phyloP scores from a whole-genome alignment of 2,329 filamentous ascomycete species.

The Alternaria sp. region DNA sequence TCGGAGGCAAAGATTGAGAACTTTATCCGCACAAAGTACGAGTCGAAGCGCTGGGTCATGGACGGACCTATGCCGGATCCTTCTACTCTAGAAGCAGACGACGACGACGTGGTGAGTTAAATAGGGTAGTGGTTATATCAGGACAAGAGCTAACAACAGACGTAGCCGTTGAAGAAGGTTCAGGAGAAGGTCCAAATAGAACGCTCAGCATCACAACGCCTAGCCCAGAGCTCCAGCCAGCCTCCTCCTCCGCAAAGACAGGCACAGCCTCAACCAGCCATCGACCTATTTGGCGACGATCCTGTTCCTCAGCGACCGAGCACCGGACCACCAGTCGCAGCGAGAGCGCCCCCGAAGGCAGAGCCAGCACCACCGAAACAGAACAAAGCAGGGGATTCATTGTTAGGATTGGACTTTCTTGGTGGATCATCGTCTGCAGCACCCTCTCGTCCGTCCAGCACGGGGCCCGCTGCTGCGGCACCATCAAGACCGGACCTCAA shows the following conservation, averaged over 20 bases:
- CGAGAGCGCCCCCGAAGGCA: conserved; percentile 68
- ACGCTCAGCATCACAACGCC: conserved; percentile 64
- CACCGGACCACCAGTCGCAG: conserved; percentile 70
- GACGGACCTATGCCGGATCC: conserved; percentile 94
- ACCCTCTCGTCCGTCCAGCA: conserved; percentile 81
- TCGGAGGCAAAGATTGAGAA: conserved; percentile 99
- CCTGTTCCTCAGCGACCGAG: conserved; percentile 74
- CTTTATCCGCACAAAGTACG: conserved; percentile 99
- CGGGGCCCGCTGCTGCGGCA: conserved; percentile 67
- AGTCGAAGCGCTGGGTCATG: conserved; percentile 99
- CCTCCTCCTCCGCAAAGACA: conserved; percentile 39
- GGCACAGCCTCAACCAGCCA: conserved; percentile 51
- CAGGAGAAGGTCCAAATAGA: conserved; percentile 76
- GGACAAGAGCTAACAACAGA: conserved; percentile 18
- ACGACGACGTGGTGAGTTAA: conserved; percentile 77
- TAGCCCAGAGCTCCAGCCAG: conserved; percentile 46
- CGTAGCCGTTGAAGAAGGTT: conserved; percentile 70
- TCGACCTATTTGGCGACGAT: conserved; percentile 86
- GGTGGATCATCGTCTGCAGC: conserved; percentile 74
- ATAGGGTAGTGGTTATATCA: conserved; percentile 29
- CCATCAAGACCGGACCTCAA: conserved; percentile 92
- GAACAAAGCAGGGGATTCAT: conserved; percentile 81
- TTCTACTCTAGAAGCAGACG: conserved; percentile 81
- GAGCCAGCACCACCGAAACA: conserved; percentile 67
- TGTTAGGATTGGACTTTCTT: conserved; percentile 93